These are phyloP conservation scores for Harrya chromipes DNA, from an alignment of 768 basidiomycete genomes.

Conservation along the genomic window DNA sequence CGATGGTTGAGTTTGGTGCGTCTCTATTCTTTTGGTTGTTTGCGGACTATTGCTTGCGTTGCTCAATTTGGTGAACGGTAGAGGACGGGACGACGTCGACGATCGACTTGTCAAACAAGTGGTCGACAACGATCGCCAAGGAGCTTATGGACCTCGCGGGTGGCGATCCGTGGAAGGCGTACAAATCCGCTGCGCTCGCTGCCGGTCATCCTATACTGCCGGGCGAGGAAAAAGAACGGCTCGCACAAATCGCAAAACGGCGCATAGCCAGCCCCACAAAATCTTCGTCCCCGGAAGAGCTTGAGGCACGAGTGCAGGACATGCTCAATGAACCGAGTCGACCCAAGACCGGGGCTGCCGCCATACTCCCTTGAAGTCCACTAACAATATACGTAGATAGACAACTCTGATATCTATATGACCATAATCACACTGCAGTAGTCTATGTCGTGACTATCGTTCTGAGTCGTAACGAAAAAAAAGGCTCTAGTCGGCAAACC, in stretches of 20 bases:
- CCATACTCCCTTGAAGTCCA: constrained; percentile 33
- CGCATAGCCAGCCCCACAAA: constrained; percentile 8
- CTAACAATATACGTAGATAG: background rate
- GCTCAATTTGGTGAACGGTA: constrained; percentile 15
- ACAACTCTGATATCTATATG: background rate
- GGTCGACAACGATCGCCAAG: constrained; percentile 62
- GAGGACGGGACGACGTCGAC: constrained; percentile 47
- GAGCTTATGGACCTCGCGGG: constrained; percentile 71
- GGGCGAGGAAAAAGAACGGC: constrained; percentile 37
- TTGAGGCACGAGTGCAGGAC: constrained; percentile 28
- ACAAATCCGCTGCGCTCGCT: constrained; percentile 46
- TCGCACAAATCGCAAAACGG: constrained; percentile 13
- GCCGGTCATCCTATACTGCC: constrained; percentile 49
- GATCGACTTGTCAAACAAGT: constrained; percentile 61
- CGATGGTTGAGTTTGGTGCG: constrained; percentile 65
- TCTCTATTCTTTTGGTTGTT: constrained; percentile 11
- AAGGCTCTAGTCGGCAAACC: constrained; percentile 30
- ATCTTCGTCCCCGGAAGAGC: constrained; percentile 15
- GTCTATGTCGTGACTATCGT: constrained; percentile 1
- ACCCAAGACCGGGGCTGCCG: constrained; percentile 38
- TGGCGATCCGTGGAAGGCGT: constrained; percentile 54
- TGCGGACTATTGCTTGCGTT: background rate
- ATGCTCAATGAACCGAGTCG: constrained; percentile 29
- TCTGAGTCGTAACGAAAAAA: background rate
- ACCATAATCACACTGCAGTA: constrained; percentile 5